Evolutionary conservation across 768 basidiomycete species (phyloP).

Genomic region (Kwoniella bestiolae): DNA sequence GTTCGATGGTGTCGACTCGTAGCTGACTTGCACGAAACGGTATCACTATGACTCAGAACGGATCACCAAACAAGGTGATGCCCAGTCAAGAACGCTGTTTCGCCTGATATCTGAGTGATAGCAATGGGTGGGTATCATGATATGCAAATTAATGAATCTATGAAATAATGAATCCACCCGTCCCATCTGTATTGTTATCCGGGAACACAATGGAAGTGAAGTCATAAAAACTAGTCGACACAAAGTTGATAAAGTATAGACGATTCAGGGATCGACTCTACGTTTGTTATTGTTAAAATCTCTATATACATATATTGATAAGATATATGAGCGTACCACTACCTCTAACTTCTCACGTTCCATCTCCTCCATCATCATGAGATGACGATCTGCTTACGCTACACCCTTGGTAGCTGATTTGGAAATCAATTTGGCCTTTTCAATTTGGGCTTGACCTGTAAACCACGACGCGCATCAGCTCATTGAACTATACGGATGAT

Average conservation of each 20-base stretch:
- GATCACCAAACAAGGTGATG: too few species aligned
- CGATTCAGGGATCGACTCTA: neutral
- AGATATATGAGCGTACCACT: neutral
- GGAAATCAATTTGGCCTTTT: slow-evolving; percentile 90
- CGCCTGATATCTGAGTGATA: too few species aligned
- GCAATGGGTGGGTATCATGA: too few species aligned
- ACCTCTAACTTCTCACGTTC: neutral
- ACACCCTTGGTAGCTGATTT: slow-evolving; percentile 66
- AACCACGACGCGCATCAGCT: slow-evolving; percentile 2
- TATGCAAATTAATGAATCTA: slow-evolving; percentile 1
- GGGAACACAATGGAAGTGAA: neutral
- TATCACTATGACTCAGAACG: too few species aligned
- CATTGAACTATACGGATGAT: neutral
- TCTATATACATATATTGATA: neutral
- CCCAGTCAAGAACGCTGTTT: too few species aligned
- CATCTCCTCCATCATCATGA: neutral
- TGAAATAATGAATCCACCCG: neutral
- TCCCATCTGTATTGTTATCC: neutral
- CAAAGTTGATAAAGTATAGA: neutral
- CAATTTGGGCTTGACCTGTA: slow-evolving; percentile 78
- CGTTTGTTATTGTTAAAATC: neutral
- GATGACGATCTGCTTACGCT: slow-evolving; percentile 23
- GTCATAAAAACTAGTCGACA: slow-evolving; percentile 5
- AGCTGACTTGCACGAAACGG: too few species aligned
- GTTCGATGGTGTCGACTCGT: too few species aligned